Evolutionary conservation across 257 asterid genomes (phyloP).

Genomic region (Solanum etuberosum): DNA sequence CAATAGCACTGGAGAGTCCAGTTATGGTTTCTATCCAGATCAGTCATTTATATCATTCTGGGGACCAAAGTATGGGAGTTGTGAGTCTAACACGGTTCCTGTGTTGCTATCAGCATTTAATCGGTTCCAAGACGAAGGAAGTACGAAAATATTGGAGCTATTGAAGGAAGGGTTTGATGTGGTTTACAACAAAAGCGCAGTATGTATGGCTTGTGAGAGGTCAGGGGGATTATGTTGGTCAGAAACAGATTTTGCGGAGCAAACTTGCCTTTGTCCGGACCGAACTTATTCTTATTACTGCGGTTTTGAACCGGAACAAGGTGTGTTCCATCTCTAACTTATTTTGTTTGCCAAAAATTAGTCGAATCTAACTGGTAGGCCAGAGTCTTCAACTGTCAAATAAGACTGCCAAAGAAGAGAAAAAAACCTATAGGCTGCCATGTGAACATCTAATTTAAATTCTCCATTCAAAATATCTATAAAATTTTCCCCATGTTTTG

Average conservation of each 20-base stretch:
- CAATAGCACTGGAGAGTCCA: background rate
- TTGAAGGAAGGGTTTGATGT: conserved; percentile 1
- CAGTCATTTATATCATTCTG: background rate
- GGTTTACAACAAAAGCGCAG: background rate
- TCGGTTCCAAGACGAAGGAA: background rate
- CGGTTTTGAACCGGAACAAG: background rate
- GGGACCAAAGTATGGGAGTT: background rate
- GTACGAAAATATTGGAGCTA: background rate
- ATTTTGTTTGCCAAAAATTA: background rate
- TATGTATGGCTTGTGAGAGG: background rate
- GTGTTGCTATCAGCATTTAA: background rate
- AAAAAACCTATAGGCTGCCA: background rate
- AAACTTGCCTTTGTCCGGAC: conserved; percentile 8
- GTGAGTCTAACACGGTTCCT: background rate
- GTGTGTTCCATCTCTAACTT: background rate
- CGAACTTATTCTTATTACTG: background rate
- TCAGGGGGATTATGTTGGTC: conserved; percentile 12
- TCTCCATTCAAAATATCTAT: background rate
- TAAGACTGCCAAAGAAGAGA: background rate
- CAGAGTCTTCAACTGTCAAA: background rate
- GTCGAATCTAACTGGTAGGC: background rate
- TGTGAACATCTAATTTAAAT: background rate
- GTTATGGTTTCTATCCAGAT: background rate
- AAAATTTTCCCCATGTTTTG: background rate
- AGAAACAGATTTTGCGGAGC: background rate